Conservation (phyloP, 192 early-diverging fungal species). For the Diversispora epigaea region DNA sequence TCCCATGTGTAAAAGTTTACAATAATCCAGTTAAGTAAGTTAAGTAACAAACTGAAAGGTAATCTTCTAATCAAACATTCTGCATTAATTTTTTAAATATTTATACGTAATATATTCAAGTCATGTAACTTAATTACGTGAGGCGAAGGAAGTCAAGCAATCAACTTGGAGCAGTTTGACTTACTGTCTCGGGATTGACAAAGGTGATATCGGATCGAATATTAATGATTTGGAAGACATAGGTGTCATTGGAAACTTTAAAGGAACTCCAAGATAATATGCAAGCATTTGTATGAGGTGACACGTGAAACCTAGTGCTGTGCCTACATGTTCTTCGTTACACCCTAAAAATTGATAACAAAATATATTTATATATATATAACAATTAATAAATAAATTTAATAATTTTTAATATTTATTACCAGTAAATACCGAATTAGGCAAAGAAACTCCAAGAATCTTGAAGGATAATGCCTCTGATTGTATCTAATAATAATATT, state of each 20-base stretch:
- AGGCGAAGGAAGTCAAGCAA: constrained; percentile 36
- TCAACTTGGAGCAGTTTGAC: constrained; percentile 34
- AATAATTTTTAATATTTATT: not conserved
- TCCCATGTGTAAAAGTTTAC: not conserved
- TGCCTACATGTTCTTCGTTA: constrained; percentile 64
- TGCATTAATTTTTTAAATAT: not conserved
- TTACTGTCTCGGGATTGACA: constrained; percentile 42
- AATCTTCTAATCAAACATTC: constrained; percentile 3
- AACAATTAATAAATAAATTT: not conserved
- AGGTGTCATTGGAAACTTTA: constrained; percentile 72
- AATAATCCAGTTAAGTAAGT: constrained; percentile 23
- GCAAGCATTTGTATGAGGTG: constrained; percentile 72
- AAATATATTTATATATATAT: not conserved
- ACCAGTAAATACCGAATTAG: constrained; percentile 56
- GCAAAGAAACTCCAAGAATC: constrained; percentile 54
- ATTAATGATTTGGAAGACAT: constrained; percentile 76
- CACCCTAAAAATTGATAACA: constrained; percentile 32
- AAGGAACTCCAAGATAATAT: constrained; percentile 63
- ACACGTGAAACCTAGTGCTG: constrained; percentile 67
- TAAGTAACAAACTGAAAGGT: constrained; percentile 4
- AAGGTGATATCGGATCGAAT: constrained; percentile 45
- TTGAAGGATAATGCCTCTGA: constrained; percentile 44
- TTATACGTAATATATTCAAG: not conserved
- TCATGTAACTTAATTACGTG: not conserved
- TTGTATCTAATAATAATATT: constrained; percentile 40